Percentiles rank a stretch among this genome's conserved stretches.
These are phyloP conservation scores for Eimeria falciformis DNA, from an alignment of 169 alveolate genomes.

Conservation along the genomic window DNA sequence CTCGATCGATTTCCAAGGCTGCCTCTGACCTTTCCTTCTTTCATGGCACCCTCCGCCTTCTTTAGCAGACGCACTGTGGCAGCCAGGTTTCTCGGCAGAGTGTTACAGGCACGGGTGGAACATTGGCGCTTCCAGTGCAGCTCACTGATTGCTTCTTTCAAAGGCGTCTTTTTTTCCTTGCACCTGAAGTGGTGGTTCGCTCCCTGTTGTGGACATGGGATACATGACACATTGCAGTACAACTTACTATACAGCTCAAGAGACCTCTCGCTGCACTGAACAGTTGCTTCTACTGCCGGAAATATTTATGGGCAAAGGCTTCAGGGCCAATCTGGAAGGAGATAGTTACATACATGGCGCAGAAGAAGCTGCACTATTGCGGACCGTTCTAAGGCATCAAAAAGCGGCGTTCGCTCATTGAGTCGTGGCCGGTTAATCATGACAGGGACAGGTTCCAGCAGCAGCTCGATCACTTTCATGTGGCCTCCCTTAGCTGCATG, in stretches of 20 bases:
- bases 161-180: conserved; percentile 18
- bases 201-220: conserved; percentile 9
- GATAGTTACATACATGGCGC: background rate
- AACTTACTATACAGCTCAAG: no score
- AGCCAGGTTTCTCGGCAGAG: conserved; percentile 1
- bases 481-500: conserved; percentile 66
- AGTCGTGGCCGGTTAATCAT: conserved; percentile 31
- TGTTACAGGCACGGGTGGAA: conserved; percentile 19
- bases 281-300: background rate
- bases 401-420: conserved; percentile 50
- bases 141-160: conserved; percentile 43
- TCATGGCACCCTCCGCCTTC: background rate
- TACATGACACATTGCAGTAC: no score
- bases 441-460: background rate
- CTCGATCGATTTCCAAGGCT: background rate
- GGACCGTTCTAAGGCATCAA: conserved; percentile 37
- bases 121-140: conserved; percentile 58
- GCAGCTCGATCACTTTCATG: conserved; percentile 25
- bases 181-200: conserved; percentile 35
- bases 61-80: conserved; percentile 36
- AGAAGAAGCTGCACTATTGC: conserved; percentile 34
- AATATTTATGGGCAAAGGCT: background rate
- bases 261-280: background rate
- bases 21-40: background rate
- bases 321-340: background rate